Percentiles rank a stretch among this genome's conserved stretches.
These are phyloP conservation scores for Tolypocladium paradoxum DNA, from an alignment of 2,329 filamentous ascomycete species.

Conservation along the genomic window DNA sequence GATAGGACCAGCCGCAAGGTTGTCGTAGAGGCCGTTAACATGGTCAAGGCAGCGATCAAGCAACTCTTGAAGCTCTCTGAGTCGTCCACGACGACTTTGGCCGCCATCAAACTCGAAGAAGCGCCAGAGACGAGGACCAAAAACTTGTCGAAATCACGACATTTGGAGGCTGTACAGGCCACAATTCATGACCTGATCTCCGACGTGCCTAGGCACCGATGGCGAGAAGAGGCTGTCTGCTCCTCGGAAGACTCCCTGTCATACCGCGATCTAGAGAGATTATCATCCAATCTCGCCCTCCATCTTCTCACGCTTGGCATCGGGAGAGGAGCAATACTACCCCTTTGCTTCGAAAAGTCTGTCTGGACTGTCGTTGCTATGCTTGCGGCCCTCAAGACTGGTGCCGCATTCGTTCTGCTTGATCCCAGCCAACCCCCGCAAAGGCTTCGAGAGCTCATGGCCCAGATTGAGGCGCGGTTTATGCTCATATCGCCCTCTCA, in stretches of 20 bases:
- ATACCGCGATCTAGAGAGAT: neutral
- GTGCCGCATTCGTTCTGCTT: constrained; percentile 10
- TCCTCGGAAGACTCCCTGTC: neutral
- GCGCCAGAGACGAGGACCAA: neutral
- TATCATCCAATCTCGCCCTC: neutral
- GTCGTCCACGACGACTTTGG: neutral
- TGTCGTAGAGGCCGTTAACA: neutral
- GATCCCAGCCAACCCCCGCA: constrained; percentile 2
- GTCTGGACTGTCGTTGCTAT: constrained; percentile 3
- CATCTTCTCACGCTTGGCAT: neutral
- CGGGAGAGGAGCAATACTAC: neutral
- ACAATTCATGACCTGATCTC: neutral
- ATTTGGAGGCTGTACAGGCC: neutral
- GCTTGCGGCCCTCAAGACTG: constrained; percentile 3
- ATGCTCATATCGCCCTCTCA: neutral
- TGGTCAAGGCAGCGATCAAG: neutral
- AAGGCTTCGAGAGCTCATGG: neutral
- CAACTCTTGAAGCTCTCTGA: neutral
- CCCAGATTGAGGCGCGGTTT: neutral
- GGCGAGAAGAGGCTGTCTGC: neutral
- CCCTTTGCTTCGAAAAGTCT: constrained; percentile 4
- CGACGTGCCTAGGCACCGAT: neutral
- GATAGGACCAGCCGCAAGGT: neutral
- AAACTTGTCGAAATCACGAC: neutral
- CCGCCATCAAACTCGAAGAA: neutral